A percentile compares a stretch with the other conserved stretches of the same genome.
Conservation (phyloP, 495 filamentous ascomycete genomes). For the Chlorociboria aeruginascens region DNA sequence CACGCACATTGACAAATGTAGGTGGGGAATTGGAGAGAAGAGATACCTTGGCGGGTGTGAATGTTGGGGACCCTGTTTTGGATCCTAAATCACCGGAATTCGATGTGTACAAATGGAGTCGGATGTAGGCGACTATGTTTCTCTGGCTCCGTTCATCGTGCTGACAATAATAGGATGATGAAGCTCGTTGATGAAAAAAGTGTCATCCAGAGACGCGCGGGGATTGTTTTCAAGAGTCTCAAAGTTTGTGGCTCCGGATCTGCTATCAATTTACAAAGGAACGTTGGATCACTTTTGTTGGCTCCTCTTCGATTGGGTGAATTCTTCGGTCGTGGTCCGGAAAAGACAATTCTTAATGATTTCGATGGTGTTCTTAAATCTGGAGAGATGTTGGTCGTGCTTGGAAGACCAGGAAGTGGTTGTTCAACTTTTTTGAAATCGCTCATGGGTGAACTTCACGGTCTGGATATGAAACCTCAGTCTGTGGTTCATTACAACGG, state of each 20-base stretch:
- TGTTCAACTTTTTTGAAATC: constrained; percentile 20
- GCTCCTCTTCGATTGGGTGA: constrained; percentile 16
- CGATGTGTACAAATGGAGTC: constrained; percentile 44
- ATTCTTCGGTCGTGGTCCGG: constrained; percentile 31
- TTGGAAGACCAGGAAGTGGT: constrained; percentile 63
- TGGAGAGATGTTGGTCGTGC: constrained; percentile 72
- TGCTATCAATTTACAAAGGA: constrained; percentile 32
- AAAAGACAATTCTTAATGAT: constrained; percentile 57
- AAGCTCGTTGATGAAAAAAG: constrained; percentile 19
- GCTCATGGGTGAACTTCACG: constrained; percentile 22
- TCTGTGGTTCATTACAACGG: constrained; percentile 26
- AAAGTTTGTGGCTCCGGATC: constrained; percentile 38
- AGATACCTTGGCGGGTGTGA: constrained; percentile 33
- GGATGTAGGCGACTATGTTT: constrained; percentile 24
- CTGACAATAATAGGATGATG: constrained; percentile 19
- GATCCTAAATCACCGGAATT: constrained; percentile 45
- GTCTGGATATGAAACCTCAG: constrained; percentile 29
- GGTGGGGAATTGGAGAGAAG: constrained; percentile 20
- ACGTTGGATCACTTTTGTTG: constrained; percentile 19
- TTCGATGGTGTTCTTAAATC: constrained; percentile 63
- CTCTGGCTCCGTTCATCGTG: background rate
- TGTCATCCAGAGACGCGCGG: constrained; percentile 23
- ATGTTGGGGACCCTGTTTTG: constrained; percentile 37
- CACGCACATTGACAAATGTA: background rate
- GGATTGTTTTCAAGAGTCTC: constrained; percentile 33